Evolutionary conservation across 1,139 yeast genomes (phyloP).

Genomic region (Sugiyamaella pinicola): DNA sequence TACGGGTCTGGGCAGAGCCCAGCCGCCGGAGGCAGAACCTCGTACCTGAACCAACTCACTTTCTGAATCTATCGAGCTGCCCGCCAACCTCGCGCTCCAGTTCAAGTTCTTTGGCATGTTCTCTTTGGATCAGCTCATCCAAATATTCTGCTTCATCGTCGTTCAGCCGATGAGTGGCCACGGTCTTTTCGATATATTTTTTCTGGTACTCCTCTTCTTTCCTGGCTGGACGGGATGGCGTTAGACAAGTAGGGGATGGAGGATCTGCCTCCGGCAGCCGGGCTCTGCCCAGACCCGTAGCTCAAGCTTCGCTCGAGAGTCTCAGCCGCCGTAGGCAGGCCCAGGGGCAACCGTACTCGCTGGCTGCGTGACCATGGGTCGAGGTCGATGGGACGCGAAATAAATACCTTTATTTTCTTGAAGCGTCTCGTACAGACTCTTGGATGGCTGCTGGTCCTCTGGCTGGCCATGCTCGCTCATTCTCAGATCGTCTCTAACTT

Average conservation of each 20-base stretch:
- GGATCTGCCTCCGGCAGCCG: neutral
- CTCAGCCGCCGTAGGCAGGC: neutral
- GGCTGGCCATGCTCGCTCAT: conserved; percentile 1
- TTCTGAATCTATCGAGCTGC: conserved; percentile 21
- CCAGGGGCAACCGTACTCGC: neutral
- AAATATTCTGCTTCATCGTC: conserved; percentile 26
- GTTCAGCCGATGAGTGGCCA: conserved; percentile 24
- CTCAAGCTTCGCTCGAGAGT: neutral
- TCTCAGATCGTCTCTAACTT: too few species aligned
- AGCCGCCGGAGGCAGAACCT: too few species aligned
- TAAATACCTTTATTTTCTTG: conserved; percentile 23
- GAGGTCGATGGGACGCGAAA: too few species aligned
- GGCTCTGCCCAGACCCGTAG: conserved; percentile 1
- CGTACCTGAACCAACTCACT: neutral
- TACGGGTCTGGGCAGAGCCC: too few species aligned
- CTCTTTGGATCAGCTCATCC: conserved; percentile 19
- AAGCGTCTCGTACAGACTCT: conserved; percentile 22
- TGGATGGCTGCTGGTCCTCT: conserved; percentile 8
- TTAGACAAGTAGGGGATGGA: neutral
- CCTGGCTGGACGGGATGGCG: conserved; percentile 17
- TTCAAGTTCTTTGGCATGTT: conserved; percentile 22
- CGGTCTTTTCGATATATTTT: conserved; percentile 22
- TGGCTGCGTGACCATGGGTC: too few species aligned
- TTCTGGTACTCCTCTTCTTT: conserved; percentile 26
- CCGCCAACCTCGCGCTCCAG: conserved; percentile 23